These are phyloP conservation scores for Begonia masoniana DNA, from an alignment of 306 rosid species.

Conservation along the genomic window DNA sequence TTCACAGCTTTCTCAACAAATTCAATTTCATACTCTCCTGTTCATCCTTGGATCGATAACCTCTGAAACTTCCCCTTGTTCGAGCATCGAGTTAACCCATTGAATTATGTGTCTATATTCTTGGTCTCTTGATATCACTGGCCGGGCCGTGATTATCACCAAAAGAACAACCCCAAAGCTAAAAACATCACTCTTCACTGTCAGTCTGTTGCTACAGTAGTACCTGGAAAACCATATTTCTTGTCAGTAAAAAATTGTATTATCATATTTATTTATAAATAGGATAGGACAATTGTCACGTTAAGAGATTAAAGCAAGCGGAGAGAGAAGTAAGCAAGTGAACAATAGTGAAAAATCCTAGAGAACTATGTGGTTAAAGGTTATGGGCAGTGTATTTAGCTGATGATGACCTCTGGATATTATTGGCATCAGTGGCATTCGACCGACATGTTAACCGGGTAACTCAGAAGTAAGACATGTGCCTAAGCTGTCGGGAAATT, in stretches of 20 bases:
- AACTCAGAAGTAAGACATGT: too few species aligned
- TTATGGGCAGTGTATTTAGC: too few species aligned
- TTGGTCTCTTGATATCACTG: constrained; percentile 5
- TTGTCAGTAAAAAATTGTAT: not conserved
- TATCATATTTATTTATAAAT: not conserved
- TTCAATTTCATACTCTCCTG: constrained; percentile 1
- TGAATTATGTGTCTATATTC: constrained; percentile 5
- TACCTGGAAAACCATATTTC: not conserved
- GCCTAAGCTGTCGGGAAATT: too few species aligned
- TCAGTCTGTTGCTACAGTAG: constrained; percentile 4
- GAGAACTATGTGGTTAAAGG: too few species aligned
- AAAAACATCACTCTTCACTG: constrained; percentile 7
- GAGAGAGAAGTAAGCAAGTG: too few species aligned
- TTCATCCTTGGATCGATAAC: constrained; percentile 6
- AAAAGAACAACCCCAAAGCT: constrained; percentile 9
- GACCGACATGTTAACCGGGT: too few species aligned
- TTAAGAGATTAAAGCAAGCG: too few species aligned
- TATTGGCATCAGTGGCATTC: too few species aligned
- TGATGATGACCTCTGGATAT: too few species aligned
- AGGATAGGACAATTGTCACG: not conserved
- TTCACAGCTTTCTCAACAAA: constrained; percentile 9
- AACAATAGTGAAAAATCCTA: too few species aligned
- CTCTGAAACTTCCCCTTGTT: constrained; percentile 6
- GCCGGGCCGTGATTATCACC: constrained; percentile 7
- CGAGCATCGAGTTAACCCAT: constrained; percentile 9